Evolutionary conservation across 1,139 yeast genomes (phyloP), one percentile per base, ranked within the genome.

Genomic region (Pichia cactophila): DNA sequence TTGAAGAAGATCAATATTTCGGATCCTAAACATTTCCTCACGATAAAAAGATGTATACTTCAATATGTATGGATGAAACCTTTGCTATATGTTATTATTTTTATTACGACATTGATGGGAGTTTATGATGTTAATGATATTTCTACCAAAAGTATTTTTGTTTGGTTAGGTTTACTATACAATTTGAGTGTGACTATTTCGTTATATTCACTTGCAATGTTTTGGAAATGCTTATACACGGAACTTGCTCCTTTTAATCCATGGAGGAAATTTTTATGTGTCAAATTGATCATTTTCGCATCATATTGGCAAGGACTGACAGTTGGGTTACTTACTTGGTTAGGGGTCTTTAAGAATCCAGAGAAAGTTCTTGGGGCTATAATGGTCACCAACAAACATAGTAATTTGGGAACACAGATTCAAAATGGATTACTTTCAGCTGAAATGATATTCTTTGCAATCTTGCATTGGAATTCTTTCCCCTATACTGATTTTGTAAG

Each of bases 31-130:
- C 80, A 89, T 2, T 87, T 90, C 62, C 69, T 92, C 52, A 69
- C 70, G 16, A 80, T 94, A 43, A 92, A 92, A 61, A 71, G 96
- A 55, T 95, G 95, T 1, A 84, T 92, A 10, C 69, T 92, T 49
- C 99, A 92, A 66, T 92, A 92, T 61, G 96, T 92, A 8, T 92
- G 97, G 97, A 68, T 90, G 54, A 90, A 94, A 61, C 97, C 97
- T 0, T 57, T 87, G 33, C 73, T 88, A 20, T 85, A 89, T 57
- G 56, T 81, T 17, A 69, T 77, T 1, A 78, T 78, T 3, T 66
- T 83, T 2, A 52, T 83, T 4, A 69, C 78, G 44, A 80, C 81
- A 54, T 56, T 76, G 0, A 57, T 75, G 20, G 81, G 81, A 0
- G 61, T 71, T 33, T 82, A 78, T 55, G 69, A 76, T 53, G 73